Conservation (phyloP, 352 stramenopile genomes). For the Pythium diclinum region DNA sequence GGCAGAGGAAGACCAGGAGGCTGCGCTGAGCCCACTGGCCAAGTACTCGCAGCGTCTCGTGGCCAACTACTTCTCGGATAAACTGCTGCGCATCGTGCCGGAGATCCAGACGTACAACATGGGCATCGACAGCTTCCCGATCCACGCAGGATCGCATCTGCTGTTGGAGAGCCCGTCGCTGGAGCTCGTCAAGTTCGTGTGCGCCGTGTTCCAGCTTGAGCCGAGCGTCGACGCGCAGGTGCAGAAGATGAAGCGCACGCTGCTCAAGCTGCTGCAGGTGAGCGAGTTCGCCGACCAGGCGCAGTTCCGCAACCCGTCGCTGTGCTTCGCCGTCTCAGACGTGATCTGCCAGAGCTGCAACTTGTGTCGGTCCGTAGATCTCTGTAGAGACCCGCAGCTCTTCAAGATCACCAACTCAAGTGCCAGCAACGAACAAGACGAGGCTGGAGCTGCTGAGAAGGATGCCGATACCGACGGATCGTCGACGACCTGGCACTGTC, state of each 20-base stretch:
- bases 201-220: constrained; percentile 92
- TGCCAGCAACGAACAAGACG: constrained; percentile 25
- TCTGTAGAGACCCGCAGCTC: constrained; percentile 92
- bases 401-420: constrained; percentile 72
- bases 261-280: constrained; percentile 81
- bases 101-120: constrained; percentile 77
- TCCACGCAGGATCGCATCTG: constrained; percentile 85
- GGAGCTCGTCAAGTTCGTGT: constrained; percentile 97
- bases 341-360: constrained; percentile 97
- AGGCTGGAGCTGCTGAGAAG: constrained; percentile 30
- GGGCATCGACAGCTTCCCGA: constrained; percentile 66
- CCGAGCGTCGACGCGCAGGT: constrained; percentile 88
- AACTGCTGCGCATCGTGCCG: constrained; percentile 70
- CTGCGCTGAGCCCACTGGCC: constrained; percentile 45
- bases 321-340: constrained; percentile 95
- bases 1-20: constrained; percentile 36
- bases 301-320: constrained; percentile 92
- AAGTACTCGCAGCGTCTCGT: constrained; percentile 76
- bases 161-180: constrained; percentile 85
- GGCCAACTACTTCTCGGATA: constrained; percentile 70
- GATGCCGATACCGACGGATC: constrained; percentile 20
- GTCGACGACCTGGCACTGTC: constrained; percentile 82
- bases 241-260: constrained; percentile 87
- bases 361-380: constrained; percentile 94
- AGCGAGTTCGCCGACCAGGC: constrained; percentile 81